phyloP scores from a whole-genome alignment of 306 rosid genomes.

The Inga leiocalycina region DNA sequence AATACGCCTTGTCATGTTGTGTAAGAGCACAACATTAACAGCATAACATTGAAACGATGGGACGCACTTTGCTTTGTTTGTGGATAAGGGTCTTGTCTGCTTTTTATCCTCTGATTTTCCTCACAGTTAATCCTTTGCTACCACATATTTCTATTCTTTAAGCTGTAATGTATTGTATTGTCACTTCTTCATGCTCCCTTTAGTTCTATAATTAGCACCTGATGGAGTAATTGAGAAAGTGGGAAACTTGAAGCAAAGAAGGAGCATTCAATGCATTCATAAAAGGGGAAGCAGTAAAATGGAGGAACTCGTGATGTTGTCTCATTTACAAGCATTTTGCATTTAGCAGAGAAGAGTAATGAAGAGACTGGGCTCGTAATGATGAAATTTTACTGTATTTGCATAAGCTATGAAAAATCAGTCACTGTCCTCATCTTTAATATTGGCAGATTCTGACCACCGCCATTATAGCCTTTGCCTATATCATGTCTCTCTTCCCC shows the following conservation, averaged over 20 bases:
- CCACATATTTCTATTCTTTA: conserved; percentile 15
- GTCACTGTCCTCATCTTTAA: neutral
- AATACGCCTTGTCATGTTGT: neutral
- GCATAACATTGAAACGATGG: conserved; percentile 18
- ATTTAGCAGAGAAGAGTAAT: neutral
- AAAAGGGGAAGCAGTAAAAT: neutral
- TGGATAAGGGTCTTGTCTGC: conserved; percentile 24
- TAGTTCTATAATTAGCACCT: neutral
- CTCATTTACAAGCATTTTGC: conserved; percentile 5
- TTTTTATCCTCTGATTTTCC: neutral
- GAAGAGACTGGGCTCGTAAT: neutral
- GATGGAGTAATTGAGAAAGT: neutral
- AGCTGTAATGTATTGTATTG: neutral
- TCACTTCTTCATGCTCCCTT: conserved; percentile 2
- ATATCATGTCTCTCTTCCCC: neutral
- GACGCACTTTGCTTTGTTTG: conserved; percentile 24
- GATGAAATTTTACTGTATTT: neutral
- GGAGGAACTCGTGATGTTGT: neutral
- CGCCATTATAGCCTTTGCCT: neutral
- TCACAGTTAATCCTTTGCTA: conserved; percentile 6
- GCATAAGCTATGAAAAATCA: conserved; percentile 6
- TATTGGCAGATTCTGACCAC: conserved; percentile 4
- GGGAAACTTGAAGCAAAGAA: conserved; percentile 21
- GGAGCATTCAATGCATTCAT: conserved; percentile 19
- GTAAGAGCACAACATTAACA: neutral